Evolutionary conservation across 2,329 filamentous ascomycete species (phyloP), one percentile per base, ranked within the genome.

Genomic region (Alternaria arborescens): DNA sequence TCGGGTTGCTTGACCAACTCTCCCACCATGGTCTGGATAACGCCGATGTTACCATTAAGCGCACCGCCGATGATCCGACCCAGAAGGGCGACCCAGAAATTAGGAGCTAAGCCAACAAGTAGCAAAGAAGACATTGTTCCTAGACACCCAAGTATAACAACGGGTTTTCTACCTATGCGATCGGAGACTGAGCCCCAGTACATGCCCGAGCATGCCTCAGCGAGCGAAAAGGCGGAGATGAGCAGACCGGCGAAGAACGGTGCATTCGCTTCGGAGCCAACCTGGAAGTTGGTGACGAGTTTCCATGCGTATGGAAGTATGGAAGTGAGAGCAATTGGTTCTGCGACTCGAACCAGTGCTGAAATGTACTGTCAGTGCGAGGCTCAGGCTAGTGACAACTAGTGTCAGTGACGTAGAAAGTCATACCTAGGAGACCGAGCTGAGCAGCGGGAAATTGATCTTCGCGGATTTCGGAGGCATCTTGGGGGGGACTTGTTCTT

Each of bases 331-430:
- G 94, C 94, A 72, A 97, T 94, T 20, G 94, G 94, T 80, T 97
- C 94, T 51, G 94, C 92, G 64, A 97, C 87, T 71, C 94, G 91
- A 72, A 97, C 93, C 81, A 97, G 92, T 73, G 93, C 94, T 96
- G 72, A 16, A 40, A 34, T 22, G 42, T 30, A 18, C 4, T 5
- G 61, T 67, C 38, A 66, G 54, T 48, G 22, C 44, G 54, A 28
- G 20, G 41, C 18, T 36, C 52, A 24, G 22, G 40, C 20, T 41
- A 47, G 16, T 41, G 44, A 14, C 38, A 18, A 22, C 50, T 28
- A 30, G 22, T 57, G 53, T 26, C 16, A 7, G 47, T 14, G 16
- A 20, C 52, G 20, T 42, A 24, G 50, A 44, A 48, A 52, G 14
- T 14, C 88, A 74, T 82, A 96, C 93, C 92, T 68, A 97, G 86